Percentiles rank a stretch among this genome's conserved stretches.
These are phyloP conservation scores for Nicotiana tabacum DNA, from an alignment of 257 asterid genomes.

Conservation along the genomic window DNA sequence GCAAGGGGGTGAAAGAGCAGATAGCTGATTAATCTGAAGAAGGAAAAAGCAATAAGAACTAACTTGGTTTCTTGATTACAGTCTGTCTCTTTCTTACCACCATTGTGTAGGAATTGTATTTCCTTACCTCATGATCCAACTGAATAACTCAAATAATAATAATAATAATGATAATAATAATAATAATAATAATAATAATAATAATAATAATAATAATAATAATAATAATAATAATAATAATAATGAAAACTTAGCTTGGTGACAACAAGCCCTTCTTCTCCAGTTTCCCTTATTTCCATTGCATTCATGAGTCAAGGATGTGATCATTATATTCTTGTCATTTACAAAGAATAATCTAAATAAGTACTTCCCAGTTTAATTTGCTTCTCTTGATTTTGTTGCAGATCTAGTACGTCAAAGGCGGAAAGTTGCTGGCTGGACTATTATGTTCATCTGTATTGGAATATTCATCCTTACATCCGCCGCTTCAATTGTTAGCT, in stretches of 20 bases:
- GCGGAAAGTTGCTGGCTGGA: constrained; percentile 90
- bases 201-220: background rate
- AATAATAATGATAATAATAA: background rate
- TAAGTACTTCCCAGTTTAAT: background rate
- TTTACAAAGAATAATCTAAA: background rate
- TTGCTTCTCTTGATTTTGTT: constrained; percentile 3
- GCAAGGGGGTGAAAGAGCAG: background rate
- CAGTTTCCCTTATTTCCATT: background rate
- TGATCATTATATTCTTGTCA: background rate
- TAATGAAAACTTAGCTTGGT: too few species aligned
- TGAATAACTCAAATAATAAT: background rate
- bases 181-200: background rate
- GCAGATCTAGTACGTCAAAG: constrained; percentile 52
- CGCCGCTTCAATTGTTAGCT: constrained; percentile 63
- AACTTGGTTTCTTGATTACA: background rate
- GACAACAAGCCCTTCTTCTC: constrained; percentile 4
- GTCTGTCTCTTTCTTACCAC: background rate
- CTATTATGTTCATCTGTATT: constrained; percentile 60
- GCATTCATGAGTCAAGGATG: background rate
- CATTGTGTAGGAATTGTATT: background rate
- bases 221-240: background rate
- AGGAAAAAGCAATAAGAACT: background rate
- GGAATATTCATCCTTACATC: constrained; percentile 71
- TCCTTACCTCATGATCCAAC: constrained; percentile 2
- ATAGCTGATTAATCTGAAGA: background rate